Conservation (phyloP, 306 rosid species). For the Calophaca sinica region DNA sequence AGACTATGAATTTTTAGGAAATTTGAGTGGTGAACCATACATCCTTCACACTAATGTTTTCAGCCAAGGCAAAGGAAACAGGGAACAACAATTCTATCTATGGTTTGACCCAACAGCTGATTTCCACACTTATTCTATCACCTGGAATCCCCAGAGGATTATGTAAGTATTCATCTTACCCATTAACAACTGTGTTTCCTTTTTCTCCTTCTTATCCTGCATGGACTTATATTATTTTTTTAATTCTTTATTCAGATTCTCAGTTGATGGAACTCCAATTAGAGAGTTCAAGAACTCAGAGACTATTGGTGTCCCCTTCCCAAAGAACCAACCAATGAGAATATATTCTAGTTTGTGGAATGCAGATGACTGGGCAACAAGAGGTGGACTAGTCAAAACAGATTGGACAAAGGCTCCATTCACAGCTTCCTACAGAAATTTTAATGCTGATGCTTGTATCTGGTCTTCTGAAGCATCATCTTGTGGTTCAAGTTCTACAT, state of each 20-base stretch:
- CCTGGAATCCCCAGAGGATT: slow-evolving; percentile 69
- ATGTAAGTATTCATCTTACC: slow-evolving; percentile 49
- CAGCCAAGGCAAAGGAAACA: slow-evolving; percentile 76
- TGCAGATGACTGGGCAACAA: slow-evolving; percentile 88
- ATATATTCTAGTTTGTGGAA: slow-evolving; percentile 77
- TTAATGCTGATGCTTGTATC: slow-evolving; percentile 45
- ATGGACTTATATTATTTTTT: slow-evolving; percentile 10
- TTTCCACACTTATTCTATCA: slow-evolving; percentile 74
- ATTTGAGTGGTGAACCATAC: slow-evolving; percentile 76
- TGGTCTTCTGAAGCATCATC: no score
- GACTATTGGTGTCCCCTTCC: slow-evolving; percentile 66
- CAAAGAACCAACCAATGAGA: slow-evolving; percentile 69
- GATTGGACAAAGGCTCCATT: slow-evolving; percentile 80
- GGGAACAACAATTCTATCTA: slow-evolving; percentile 77
- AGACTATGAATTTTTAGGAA: slow-evolving; percentile 79
- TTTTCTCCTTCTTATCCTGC: background rate
- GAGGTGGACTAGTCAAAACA: slow-evolving; percentile 78
- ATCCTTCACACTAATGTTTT: slow-evolving; percentile 73
- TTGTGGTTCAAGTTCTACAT: no score
- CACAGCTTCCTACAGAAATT: slow-evolving; percentile 69
- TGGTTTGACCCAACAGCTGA: slow-evolving; percentile 87
- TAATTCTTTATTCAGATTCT: slow-evolving; percentile 56
- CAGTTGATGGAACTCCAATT: slow-evolving; percentile 75
- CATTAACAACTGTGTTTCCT: background rate
- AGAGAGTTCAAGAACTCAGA: slow-evolving; percentile 79